phyloP scores from a whole-genome alignment of 2,329 filamentous ascomycete species.

The Aspergillus brasiliensis region DNA sequence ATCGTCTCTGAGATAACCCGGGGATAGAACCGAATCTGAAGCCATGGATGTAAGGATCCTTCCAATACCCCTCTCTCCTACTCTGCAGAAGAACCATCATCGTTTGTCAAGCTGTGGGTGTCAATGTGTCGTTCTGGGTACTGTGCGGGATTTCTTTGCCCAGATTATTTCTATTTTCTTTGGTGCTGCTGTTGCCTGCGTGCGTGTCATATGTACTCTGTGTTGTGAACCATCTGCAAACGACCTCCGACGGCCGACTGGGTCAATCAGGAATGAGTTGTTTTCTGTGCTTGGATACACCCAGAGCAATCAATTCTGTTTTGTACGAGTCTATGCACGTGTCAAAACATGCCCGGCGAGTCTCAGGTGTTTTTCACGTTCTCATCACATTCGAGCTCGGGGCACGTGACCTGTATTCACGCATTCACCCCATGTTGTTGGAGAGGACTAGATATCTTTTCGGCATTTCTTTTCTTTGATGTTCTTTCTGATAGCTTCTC shows the following conservation, averaged over 20 bases:
- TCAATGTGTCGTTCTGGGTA: neutral
- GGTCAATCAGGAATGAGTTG: neutral
- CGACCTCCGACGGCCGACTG: neutral
- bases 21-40: neutral
- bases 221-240: neutral
- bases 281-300: neutral
- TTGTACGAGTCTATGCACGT: neutral
- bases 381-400: neutral
- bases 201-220: neutral
- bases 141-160: neutral
- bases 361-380: neutral
- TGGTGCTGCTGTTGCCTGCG: neutral
- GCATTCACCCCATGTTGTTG: neutral
- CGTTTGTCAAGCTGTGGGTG: neutral
- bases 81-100: neutral
- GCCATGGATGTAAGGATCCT: constrained; percentile 17
- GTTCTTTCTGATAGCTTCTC: neutral
- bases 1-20: neutral
- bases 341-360: neutral
- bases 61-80: neutral
- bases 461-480: neutral
- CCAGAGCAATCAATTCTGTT: neutral
- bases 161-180: neutral
- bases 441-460: neutral
- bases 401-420: neutral